Base-by-base conservation (phyloP, 75 land plant genomes). In the Selaginella moellendorffii region DNA sequence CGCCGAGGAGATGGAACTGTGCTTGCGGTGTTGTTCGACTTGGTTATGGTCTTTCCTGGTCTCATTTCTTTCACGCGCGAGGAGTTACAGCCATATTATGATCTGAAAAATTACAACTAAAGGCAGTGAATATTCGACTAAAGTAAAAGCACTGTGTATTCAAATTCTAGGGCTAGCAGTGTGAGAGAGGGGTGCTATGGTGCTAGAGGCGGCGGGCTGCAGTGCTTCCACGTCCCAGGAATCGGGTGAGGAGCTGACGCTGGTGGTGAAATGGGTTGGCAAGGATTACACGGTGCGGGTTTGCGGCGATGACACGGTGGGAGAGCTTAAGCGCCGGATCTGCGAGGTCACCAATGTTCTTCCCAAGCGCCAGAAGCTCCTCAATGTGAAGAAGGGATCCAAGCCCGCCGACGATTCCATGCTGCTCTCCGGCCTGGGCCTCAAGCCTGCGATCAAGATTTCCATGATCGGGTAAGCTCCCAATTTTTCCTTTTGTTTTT, bases 331-430 rank as follows among this genome's bases (percentile, higher is more conserved):
- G 76, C 82, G 98, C 17, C 83, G 98, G 31, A 88, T 93, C 76
- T 88, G 96, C 68, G 85, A 93, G 63, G 73, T 76, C 62, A 93
- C 98, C 30, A 80, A 66, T 56, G 96, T 93, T 27, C 72, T 93
- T 28, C 98, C 98, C 63, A 93, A 88, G 79, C 83, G 98, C 21
- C 98, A 93, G 83, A 93, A 92, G 81, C 84, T 93, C 64, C 87
- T 93, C 29, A 89, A 85, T 63, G 87, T 93, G 2, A 88, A 85
- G 74, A 53, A 78, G 17, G 85, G 79, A 28, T 24, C 66, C 66
- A 84, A 80, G 72, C 85, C 89, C 59, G 65, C 76, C 31, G 85
- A 85, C 52, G 98, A 93, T 36, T 66, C 90, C 27, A 23, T 79
- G 29, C 71, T 93, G 2, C 81, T 93, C 65, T 83, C 96, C 29